Conservation (phyloP, 306 rosid species). For the Betula pendula region DNA sequence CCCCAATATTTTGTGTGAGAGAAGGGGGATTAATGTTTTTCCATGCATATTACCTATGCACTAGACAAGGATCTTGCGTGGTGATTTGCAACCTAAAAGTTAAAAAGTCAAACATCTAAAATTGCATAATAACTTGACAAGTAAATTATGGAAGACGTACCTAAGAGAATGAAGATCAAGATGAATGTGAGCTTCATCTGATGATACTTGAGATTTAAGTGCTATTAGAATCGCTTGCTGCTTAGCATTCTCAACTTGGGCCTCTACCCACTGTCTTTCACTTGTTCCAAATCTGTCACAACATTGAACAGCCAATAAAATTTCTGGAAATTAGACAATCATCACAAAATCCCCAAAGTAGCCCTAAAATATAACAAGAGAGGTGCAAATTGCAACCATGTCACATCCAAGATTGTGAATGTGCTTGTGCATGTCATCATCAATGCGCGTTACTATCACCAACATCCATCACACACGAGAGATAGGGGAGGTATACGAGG, state of each 20-base stretch:
- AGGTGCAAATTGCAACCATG: not conserved
- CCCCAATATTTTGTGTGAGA: not conserved
- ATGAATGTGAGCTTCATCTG: conserved; percentile 98
- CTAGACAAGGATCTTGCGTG: not conserved
- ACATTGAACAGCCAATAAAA: conserved; percentile 23
- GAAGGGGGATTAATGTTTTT: not conserved
- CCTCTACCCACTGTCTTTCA: conserved; percentile 99
- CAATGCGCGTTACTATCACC: not conserved
- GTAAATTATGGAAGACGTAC: conserved; percentile 38
- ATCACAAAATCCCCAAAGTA: not conserved
- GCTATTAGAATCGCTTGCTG: conserved; percentile 86
- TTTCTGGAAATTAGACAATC: conserved; percentile 2
- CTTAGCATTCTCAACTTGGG: conserved; percentile 95
- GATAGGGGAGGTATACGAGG: not conserved
- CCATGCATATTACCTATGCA: not conserved
- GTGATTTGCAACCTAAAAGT: not conserved
- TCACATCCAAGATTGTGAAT: not conserved
- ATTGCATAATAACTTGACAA: conserved; percentile 23
- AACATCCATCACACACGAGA: not conserved
- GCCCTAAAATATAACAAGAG: not conserved
- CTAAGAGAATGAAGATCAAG: conserved; percentile 94
- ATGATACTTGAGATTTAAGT: conserved; percentile 85
- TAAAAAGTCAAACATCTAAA: conserved; percentile 14
- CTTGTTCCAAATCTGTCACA: conserved; percentile 90
- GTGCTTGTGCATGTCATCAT: not conserved